Evolutionary conservation across 1,284 basidiomycete genomes (phyloP).

Genomic region (Acaromyces ingoldii): DNA sequence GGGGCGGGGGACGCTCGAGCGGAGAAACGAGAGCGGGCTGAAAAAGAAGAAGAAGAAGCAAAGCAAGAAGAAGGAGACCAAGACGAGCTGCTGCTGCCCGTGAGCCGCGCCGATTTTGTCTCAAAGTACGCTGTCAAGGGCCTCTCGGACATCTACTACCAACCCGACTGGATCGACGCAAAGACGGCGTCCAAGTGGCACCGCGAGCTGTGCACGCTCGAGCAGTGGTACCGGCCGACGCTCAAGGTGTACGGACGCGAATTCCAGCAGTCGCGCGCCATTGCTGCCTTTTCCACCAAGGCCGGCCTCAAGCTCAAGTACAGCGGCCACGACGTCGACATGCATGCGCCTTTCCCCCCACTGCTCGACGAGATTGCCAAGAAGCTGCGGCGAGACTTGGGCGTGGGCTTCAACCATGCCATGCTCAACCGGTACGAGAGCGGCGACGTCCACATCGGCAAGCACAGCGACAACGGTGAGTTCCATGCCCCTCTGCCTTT

Average conservation of each 20-base stretch:
- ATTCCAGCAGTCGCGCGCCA: constrained; percentile 56
- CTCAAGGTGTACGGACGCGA: constrained; percentile 58
- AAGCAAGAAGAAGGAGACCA: too few species aligned
- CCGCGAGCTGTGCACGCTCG: constrained; percentile 49
- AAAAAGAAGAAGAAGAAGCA: not conserved
- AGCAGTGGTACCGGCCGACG: constrained; percentile 54
- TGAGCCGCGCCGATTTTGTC: not conserved
- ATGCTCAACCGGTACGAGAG: constrained; percentile 59
- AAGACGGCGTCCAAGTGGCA: constrained; percentile 53
- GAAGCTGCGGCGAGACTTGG: constrained; percentile 52
- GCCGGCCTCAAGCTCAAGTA: constrained; percentile 54
- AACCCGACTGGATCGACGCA: constrained; percentile 51
- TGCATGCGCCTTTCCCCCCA: constrained; percentile 55
- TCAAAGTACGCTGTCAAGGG: not conserved
- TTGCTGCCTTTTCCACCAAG: constrained; percentile 54
- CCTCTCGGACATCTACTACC: constrained; percentile 28
- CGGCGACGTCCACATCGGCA: constrained; percentile 55
- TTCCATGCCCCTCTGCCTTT: too few species aligned
- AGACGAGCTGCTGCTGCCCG: not conserved
- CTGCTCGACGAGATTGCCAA: constrained; percentile 53
- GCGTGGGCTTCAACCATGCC: constrained; percentile 57
- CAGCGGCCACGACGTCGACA: constrained; percentile 39
- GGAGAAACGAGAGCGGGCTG: not conserved
- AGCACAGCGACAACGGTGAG: constrained; percentile 53
- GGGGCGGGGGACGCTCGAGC: not conserved